phyloP scores from a whole-genome alignment of 2,329 filamentous ascomycete genomes.

The Aspergillus sp. region DNA sequence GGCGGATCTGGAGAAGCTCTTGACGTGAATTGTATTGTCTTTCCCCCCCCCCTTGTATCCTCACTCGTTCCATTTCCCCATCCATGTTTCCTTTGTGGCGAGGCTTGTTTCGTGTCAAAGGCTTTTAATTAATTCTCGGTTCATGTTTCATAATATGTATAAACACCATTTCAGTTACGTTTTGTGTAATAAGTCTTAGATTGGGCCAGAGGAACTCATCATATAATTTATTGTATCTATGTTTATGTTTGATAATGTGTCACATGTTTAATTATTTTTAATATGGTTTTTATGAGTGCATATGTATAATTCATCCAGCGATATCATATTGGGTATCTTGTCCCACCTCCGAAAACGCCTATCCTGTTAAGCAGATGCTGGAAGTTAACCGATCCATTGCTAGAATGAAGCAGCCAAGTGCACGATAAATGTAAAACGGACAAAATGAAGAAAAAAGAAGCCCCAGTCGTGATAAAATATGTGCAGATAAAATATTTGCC shows the following conservation, averaged over 20 bases:
- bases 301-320: neutral
- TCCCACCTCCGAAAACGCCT: neutral
- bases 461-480: neutral
- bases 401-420: neutral
- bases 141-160: neutral
- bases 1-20: conserved; percentile 46
- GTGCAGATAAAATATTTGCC: neutral
- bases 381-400: neutral
- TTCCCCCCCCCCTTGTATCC: neutral
- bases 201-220: neutral
- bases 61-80: neutral
- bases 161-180: neutral
- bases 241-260: neutral
- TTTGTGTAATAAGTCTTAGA: neutral
- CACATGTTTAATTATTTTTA: neutral
- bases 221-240: neutral
- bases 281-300: neutral
- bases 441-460: neutral
- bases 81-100: neutral
- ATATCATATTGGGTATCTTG: conserved; percentile 2
- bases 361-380: neutral
- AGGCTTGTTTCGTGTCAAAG: neutral
- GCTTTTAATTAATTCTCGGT: neutral
- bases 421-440: neutral
- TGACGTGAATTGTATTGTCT: conserved; percentile 20